Evolutionary conservation across 2,329 filamentous ascomycete species (phyloP).

Genomic region (Alternaria postmessia): DNA sequence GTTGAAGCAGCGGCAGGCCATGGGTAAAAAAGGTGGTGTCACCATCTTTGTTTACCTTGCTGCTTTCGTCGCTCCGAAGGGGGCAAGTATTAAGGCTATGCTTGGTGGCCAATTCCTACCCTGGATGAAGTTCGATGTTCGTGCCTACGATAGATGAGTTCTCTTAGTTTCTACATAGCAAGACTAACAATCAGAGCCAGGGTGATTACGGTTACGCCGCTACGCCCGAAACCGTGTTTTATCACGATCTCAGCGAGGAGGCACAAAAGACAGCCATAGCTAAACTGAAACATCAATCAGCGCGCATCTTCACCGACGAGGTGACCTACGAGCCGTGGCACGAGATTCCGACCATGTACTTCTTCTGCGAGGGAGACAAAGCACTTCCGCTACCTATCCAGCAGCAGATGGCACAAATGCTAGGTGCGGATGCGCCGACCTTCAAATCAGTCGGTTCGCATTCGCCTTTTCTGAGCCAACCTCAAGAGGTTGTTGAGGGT

Average conservation of each 20-base stretch:
- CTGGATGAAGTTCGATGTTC: slow-evolving; percentile 9
- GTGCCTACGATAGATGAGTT: not conserved
- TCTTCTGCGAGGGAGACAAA: slow-evolving; percentile 7
- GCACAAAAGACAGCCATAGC: not conserved
- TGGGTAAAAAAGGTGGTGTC: slow-evolving; percentile 7
- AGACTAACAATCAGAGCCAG: not conserved
- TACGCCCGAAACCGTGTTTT: not conserved
- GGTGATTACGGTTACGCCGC: not conserved
- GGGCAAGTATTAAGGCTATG: slow-evolving; percentile 1
- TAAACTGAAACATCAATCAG: slow-evolving; percentile 5
- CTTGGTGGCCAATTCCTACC: slow-evolving; percentile 5
- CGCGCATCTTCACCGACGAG: slow-evolving; percentile 6
- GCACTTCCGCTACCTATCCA: slow-evolving; percentile 7
- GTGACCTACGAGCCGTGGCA: slow-evolving; percentile 11
- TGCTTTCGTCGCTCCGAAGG: slow-evolving; percentile 9
- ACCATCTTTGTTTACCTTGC: slow-evolving; percentile 7
- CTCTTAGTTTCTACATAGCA: not conserved
- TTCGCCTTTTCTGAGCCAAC: slow-evolving; percentile 10
- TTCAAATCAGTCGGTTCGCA: not conserved
- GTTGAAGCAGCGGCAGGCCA: not conserved
- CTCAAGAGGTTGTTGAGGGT: slow-evolving; percentile 1
- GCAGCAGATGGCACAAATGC: slow-evolving; percentile 3
- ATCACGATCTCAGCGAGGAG: slow-evolving; percentile 2
- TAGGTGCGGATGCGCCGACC: not conserved
- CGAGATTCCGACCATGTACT: slow-evolving; percentile 5